phyloP scores from a whole-genome alignment of 208 protist genomes.

The Leishmania braziliensis region DNA sequence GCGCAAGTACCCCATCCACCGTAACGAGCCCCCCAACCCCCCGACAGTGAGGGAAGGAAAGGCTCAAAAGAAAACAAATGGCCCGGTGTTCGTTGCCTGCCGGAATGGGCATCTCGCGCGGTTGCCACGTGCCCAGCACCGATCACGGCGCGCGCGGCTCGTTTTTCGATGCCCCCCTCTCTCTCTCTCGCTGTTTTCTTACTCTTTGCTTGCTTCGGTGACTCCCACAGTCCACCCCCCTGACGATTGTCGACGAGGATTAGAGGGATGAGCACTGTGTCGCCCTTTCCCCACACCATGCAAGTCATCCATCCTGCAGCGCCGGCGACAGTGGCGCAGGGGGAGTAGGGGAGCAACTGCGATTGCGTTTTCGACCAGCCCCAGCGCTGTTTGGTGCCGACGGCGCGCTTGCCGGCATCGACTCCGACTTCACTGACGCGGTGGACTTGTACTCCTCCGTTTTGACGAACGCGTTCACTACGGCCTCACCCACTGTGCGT shows the following conservation, averaged over 20 bases:
- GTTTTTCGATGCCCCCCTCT: neutral
- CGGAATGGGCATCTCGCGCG: no score
- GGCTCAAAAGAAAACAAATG: no score
- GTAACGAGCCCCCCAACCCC: no score
- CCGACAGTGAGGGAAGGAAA: no score
- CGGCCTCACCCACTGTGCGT: constrained; percentile 12
- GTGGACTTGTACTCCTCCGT: neutral
- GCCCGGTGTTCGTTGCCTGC: no score
- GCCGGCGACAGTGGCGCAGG: neutral
- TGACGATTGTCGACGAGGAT: neutral
- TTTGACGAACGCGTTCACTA: neutral
- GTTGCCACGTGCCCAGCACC: no score
- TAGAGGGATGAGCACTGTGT: neutral
- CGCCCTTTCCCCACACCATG: neutral
- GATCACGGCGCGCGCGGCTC: no score
- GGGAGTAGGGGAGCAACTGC: constrained; percentile 6
- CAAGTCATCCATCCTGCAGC: neutral
- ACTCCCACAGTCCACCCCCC: neutral
- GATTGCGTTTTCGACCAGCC: constrained; percentile 1
- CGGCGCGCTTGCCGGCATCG: neutral
- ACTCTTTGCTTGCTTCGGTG: neutral
- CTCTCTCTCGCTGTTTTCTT: neutral
- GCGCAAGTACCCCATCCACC: no score
- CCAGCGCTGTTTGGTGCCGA: neutral
- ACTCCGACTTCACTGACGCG: neutral